These are phyloP conservation scores for Cutaneotrichosporon cavernicola DNA, from an alignment of 1,284 basidiomycete species.

Conservation along the genomic window DNA sequence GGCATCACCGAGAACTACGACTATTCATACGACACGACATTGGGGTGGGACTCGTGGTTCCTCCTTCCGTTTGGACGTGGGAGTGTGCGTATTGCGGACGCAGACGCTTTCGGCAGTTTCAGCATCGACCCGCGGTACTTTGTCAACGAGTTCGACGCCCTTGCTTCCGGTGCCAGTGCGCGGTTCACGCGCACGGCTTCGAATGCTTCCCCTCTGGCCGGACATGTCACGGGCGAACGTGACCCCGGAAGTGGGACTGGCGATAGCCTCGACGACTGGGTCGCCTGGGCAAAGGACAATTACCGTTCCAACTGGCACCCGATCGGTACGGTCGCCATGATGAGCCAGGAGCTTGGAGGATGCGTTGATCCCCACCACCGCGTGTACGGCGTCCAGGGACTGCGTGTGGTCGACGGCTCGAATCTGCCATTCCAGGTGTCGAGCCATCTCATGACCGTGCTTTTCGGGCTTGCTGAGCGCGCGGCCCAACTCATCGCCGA, in stretches of 20 bases:
- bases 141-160: conserved; percentile 36
- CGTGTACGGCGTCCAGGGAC: conserved; percentile 52
- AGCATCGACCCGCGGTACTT: conserved; percentile 52
- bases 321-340: conserved; percentile 65
- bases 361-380: conserved; percentile 55
- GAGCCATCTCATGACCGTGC: conserved; percentile 43
- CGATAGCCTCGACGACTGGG: conserved; percentile 47
- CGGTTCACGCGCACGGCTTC: conserved; percentile 32
- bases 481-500: conserved; percentile 44
- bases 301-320: conserved; percentile 54
- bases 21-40: conserved; percentile 33
- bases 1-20: conserved; percentile 45
- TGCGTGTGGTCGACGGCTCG: conserved; percentile 57
- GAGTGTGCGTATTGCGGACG: conserved; percentile 40
- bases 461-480: conserved; percentile 47
- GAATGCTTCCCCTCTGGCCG: conserved; percentile 20
- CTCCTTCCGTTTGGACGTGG: conserved; percentile 50
- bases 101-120: conserved; percentile 35
- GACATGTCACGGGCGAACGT: conserved; percentile 40
- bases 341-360: conserved; percentile 61
- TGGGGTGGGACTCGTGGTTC: conserved; percentile 51
- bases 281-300: conserved; percentile 42
- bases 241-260: conserved; percentile 44
- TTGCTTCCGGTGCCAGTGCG: conserved; percentile 29
- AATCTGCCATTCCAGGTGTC: conserved; percentile 56